A percentile compares a stretch with the other conserved stretches of the same genome.
Evolutionary conservation across 257 asterid genomes (phyloP).

Genomic region (Apocynum venetum): DNA sequence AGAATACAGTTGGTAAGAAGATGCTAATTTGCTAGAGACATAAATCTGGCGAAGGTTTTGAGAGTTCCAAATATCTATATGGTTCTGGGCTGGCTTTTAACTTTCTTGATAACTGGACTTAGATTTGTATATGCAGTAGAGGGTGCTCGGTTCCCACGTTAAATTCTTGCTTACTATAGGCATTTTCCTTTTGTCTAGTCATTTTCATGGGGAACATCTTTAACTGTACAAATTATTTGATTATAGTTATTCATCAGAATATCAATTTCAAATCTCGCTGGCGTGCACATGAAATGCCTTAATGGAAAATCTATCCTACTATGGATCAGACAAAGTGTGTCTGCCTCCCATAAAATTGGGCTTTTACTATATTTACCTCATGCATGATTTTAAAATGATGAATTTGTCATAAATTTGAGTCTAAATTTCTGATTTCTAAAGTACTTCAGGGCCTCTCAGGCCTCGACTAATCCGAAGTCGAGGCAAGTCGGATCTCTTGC

Average conservation of each 20-base stretch:
- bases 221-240: not conserved
- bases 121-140: not conserved
- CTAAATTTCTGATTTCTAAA: too few species aligned
- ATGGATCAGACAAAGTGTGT: too few species aligned
- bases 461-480: too few species aligned
- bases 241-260: not conserved
- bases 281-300: not conserved
- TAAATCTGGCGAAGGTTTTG: not conserved
- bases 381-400: too few species aligned
- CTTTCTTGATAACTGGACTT: constrained; percentile 7
- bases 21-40: constrained; percentile 6
- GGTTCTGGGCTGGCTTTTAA: not conserved
- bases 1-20: not conserved
- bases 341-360: too few species aligned
- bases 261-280: not conserved
- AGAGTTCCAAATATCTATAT: not conserved
- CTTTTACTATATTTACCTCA: too few species aligned
- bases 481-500: too few species aligned
- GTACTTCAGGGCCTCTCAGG: too few species aligned
- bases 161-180: not conserved
- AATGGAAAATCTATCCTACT: too few species aligned
- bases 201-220: not conserved
- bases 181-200: not conserved
- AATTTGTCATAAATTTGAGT: too few species aligned
- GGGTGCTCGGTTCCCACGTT: not conserved